Evolutionary conservation across 345 rosid species (phyloP), one percentile per base, ranked within the genome.

Genomic region (Eucalyptus tenuipes): DNA sequence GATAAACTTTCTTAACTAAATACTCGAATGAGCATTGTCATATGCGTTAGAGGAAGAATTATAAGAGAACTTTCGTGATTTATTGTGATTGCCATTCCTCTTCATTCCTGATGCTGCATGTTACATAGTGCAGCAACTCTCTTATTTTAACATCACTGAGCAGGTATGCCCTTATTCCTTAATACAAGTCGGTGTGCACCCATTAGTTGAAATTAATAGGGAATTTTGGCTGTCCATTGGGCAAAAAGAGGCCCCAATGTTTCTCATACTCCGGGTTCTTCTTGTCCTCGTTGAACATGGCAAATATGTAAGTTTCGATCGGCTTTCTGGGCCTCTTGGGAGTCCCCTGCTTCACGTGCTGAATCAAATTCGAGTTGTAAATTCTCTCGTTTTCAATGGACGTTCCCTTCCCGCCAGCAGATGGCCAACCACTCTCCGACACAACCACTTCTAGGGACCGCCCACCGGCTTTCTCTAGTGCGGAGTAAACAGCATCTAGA

Each of bases 371-470:
- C 75, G 91, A 91, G 86, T 91, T 91, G 81, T 95, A 94, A 68
- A 89, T 92, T 87, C 89, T 92, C 17, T 93, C 95, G 61, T 96
- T 94, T 1, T 91, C 95, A 8, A 88, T 29, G n/a, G 68, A 87
- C 2, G 97, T 88, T 15, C 87, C 94, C 5, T 22, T 12, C 37
- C 92, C 96, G 59, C 94, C 96, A 5, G 88, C 90, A 2, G 95
- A 88, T 0, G 98, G 96, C 97, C 98, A 96, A 12, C 98, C 96
- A 13, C 91, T 93, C 90, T 96, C 97, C 1, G 97, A 92, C 25
- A 96, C 92, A 24, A 96, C 98, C 2, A 96, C 92, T 31, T 90
- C 89, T 37, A 96, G 47, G 10, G 95, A 92, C 40, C 92, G 91
- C 7, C 94, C 95, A 7, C 92, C 91, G 6, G 93, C 2, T 89